These are phyloP conservation scores for Nepenthes alata DNA, from an alignment of 179 eudicot species.

Conservation along the genomic window DNA sequence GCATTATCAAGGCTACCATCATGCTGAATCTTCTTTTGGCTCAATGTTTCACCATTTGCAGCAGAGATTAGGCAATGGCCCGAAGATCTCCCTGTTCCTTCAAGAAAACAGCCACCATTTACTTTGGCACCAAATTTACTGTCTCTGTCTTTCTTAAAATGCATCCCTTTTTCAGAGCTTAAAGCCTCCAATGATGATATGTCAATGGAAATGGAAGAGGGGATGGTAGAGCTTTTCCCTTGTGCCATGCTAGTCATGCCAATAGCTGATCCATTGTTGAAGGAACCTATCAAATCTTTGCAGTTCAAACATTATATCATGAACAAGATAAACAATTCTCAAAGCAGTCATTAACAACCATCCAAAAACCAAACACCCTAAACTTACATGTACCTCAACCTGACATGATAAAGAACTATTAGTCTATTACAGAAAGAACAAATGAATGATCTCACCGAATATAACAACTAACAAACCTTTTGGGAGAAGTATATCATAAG, in stretches of 20 bases:
- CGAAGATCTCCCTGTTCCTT: conserved; percentile 14
- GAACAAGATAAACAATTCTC: background rate
- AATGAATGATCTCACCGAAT: background rate
- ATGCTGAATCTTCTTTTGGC: conserved; percentile 31
- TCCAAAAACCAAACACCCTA: no score
- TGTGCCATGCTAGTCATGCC: conserved; percentile 26
- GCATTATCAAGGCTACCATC: conserved; percentile 12
- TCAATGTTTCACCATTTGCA: conserved; percentile 20
- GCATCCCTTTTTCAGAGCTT: conserved; percentile 20
- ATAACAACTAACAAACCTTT: conserved; percentile 35
- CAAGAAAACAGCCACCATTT: conserved; percentile 16
- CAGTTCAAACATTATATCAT: background rate
- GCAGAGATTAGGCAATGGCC: conserved; percentile 16
- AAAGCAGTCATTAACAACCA: no score
- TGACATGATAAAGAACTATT: background rate
- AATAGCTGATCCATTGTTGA: conserved; percentile 25
- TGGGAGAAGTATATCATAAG: conserved; percentile 69
- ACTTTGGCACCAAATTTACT: conserved; percentile 12
- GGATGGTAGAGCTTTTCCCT: conserved; percentile 26
- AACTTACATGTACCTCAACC: no score
- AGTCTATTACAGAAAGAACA: background rate
- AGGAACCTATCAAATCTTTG: conserved; percentile 24
- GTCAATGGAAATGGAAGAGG: conserved; percentile 17
- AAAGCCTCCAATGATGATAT: conserved; percentile 14
- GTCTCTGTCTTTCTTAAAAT: conserved; percentile 21